Percentiles rank a stretch among this genome's conserved stretches.
Evolutionary conservation across 2,329 filamentous ascomycete genomes (phyloP).

Genomic region (Epichloe glyceriae): DNA sequence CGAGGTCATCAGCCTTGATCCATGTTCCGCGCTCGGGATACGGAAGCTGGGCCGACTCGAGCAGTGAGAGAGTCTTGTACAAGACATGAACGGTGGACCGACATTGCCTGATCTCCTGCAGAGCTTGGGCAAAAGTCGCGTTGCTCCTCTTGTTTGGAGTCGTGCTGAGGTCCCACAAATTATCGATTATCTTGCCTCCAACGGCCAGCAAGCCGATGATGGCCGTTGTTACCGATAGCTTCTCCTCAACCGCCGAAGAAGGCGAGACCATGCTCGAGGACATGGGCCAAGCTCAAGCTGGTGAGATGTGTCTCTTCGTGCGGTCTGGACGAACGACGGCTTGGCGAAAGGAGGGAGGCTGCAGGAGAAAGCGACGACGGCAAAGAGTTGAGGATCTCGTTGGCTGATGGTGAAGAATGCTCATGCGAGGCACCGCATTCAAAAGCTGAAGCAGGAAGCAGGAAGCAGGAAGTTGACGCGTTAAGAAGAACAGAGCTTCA

Average conservation of each 20-base stretch:
- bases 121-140: slow-evolving; percentile 16
- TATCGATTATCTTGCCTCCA: slow-evolving; percentile 21
- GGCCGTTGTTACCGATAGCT: slow-evolving; percentile 23
- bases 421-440: background rate
- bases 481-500: background rate
- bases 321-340: background rate
- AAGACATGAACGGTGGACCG: slow-evolving; percentile 24
- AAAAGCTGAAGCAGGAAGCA: background rate
- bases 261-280: slow-evolving; percentile 1
- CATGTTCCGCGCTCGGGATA: slow-evolving; percentile 22
- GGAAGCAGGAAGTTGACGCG: background rate
- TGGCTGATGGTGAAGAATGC: background rate
- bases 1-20: slow-evolving; percentile 22
- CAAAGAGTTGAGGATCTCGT: background rate
- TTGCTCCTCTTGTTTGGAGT: slow-evolving; percentile 14
- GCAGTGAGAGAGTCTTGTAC: slow-evolving; percentile 21
- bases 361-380: background rate
- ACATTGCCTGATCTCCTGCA: slow-evolving; percentile 24
- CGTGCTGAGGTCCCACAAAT: slow-evolving; percentile 21
- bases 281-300: background rate
- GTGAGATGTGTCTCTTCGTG: background rate
- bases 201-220: slow-evolving; percentile 24
- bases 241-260: slow-evolving; percentile 10
- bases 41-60: slow-evolving; percentile 20
- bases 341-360: background rate